Evolutionary conservation across 1,139 yeast genomes (phyloP).

Genomic region (Diutina rugosa): DNA sequence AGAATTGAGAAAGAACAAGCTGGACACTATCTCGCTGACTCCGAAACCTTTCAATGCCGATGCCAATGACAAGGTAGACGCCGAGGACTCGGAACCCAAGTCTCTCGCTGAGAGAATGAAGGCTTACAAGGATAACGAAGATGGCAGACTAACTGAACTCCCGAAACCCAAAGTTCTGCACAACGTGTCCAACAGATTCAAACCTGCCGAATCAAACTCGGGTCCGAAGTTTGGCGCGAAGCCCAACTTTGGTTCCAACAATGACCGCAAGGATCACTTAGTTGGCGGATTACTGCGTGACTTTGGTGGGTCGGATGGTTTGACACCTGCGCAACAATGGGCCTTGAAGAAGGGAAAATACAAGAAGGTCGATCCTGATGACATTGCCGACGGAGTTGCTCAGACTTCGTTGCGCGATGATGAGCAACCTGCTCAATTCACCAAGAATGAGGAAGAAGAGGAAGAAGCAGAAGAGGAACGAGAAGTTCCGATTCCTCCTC

Average conservation of each 20-base stretch:
- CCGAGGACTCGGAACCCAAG: constrained; percentile 12
- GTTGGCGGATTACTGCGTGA: constrained; percentile 57
- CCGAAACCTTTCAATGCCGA: constrained; percentile 16
- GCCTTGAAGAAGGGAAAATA: constrained; percentile 75
- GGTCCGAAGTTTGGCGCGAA: constrained; percentile 36
- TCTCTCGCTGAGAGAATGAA: constrained; percentile 32
- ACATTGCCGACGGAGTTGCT: background rate
- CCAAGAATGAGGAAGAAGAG: constrained; percentile 8
- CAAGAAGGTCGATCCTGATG: constrained; percentile 1
- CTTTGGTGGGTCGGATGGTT: constrained; percentile 64
- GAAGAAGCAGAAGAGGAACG: constrained; percentile 9
- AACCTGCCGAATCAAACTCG: constrained; percentile 17
- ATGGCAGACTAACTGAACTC: constrained; percentile 44
- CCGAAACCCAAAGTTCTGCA: constrained; percentile 52
- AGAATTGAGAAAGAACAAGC: constrained; percentile 31
- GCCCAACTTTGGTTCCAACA: constrained; percentile 8
- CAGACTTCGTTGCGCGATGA: background rate
- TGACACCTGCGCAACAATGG: constrained; percentile 93
- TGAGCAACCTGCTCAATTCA: constrained; percentile 4
- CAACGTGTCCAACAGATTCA: constrained; percentile 40
- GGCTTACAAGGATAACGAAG: constrained; percentile 19
- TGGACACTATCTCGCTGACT: constrained; percentile 32
- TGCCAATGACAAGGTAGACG: constrained; percentile 4
- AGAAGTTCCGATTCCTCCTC: constrained; percentile 6
- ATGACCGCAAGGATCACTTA: constrained; percentile 26